phyloP scores from a whole-genome alignment of 768 basidiomycete genomes.

The Amanita inopinata region DNA sequence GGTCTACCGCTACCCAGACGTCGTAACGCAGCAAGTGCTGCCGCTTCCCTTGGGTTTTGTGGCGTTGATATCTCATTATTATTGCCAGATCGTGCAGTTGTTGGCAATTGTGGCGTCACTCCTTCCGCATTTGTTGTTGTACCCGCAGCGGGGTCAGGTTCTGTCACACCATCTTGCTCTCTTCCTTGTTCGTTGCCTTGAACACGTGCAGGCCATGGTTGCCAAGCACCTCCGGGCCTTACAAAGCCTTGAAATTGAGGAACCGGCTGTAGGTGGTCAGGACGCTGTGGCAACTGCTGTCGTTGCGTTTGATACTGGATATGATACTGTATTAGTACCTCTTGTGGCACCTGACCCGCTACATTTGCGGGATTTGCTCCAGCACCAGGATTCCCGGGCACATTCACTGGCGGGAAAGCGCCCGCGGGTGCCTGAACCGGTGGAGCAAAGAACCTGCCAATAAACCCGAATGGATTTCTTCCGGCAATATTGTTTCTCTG shows the following conservation, averaged over 20 bases:
- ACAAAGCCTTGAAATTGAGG: conserved; percentile 55
- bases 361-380: conserved; percentile 21
- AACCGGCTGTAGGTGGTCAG: conserved; percentile 28
- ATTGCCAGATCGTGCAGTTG: conserved; percentile 1
- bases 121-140: conserved; percentile 1
- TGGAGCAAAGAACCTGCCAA: conserved; percentile 49
- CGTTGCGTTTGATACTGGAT: conserved; percentile 43
- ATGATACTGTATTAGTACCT: conserved; percentile 54
- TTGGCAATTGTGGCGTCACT: conserved; percentile 8
- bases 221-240: conserved; percentile 58
- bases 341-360: conserved; percentile 30
- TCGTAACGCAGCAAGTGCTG: conserved; percentile 58
- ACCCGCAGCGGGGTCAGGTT: conserved; percentile 1
- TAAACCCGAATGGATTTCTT: conserved; percentile 41
- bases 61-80: conserved; percentile 8
- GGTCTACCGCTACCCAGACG: conserved; percentile 25
- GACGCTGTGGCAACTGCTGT: conserved; percentile 18
- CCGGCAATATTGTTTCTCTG: conserved; percentile 32
- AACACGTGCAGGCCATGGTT: conserved; percentile 43
- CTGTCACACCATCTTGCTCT: neutral
- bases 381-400: neutral
- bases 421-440: conserved; percentile 23
- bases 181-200: conserved; percentile 11
- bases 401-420: neutral
- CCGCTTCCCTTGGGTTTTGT: conserved; percentile 32